Percentiles rank a stretch among this genome's conserved stretches.
Evolutionary conservation across 371 early-diverging fungal genomes (phyloP).

Genomic region (Mucor velutinosus): DNA sequence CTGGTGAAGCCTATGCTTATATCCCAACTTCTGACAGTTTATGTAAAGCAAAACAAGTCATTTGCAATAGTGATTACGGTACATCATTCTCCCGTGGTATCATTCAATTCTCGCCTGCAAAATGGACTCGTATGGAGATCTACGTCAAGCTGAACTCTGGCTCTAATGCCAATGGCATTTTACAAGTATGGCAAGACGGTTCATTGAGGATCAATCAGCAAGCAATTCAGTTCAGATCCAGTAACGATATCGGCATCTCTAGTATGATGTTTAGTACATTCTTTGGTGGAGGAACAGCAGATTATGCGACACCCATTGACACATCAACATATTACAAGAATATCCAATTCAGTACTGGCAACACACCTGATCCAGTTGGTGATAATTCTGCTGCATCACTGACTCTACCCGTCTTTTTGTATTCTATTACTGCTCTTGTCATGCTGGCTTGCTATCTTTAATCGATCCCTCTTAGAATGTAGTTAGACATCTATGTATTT

Average conservation of each 20-base stretch:
- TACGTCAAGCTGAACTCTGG: conserved; percentile 45
- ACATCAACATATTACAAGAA: conserved; percentile 42
- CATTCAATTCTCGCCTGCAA: conserved; percentile 34
- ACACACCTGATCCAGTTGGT: conserved; percentile 18
- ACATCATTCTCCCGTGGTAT: conserved; percentile 53
- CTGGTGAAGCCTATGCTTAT: conserved; percentile 47
- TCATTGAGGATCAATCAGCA: conserved; percentile 34
- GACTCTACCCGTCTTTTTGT: not conserved
- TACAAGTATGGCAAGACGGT: conserved; percentile 47
- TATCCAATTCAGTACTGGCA: conserved; percentile 38
- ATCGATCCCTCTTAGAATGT: not conserved
- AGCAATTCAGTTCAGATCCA: conserved; percentile 36
- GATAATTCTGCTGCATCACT: conserved; percentile 7
- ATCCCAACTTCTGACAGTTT: conserved; percentile 37
- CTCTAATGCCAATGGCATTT: conserved; percentile 33
- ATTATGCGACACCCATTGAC: conserved; percentile 46
- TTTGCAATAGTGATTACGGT: conserved; percentile 49
- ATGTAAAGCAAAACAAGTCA: conserved; percentile 33
- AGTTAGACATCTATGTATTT: not conserved
- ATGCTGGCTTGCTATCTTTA: not conserved
- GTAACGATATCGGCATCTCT: conserved; percentile 31
- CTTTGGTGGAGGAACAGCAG: conserved; percentile 49
- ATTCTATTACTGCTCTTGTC: not conserved
- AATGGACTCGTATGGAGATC: conserved; percentile 46
- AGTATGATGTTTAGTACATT: conserved; percentile 49